Evolutionary conservation across 2,329 filamentous ascomycete genomes (phyloP).

Genomic region (Exophiala phaeomuriformis): DNA sequence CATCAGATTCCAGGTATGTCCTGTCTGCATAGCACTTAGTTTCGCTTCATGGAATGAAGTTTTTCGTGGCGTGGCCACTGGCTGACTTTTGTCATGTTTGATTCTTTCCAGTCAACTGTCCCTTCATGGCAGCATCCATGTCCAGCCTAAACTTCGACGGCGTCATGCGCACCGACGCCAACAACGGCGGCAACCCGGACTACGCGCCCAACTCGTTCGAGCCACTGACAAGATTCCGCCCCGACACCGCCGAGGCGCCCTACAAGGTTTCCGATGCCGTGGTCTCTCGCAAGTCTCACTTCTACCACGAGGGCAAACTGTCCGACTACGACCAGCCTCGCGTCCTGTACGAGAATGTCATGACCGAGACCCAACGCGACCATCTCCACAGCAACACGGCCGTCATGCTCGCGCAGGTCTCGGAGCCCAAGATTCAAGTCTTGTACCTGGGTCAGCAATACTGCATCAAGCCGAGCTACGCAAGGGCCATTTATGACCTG

Average conservation of each 20-base stretch:
- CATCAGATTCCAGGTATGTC: conserved; percentile 32
- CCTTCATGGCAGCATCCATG: conserved; percentile 45
- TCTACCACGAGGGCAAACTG: conserved; percentile 48
- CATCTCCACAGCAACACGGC: conserved; percentile 47
- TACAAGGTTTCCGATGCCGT: conserved; percentile 46
- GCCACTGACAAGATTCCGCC: conserved; percentile 43
- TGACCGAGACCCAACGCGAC: conserved; percentile 39
- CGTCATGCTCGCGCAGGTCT: conserved; percentile 40
- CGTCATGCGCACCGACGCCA: conserved; percentile 34
- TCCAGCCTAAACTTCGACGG: conserved; percentile 36
- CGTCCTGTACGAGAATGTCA: conserved; percentile 45
- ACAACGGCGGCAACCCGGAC: conserved; percentile 43
- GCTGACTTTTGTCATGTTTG: neutral
- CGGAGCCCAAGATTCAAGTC: conserved; percentile 41
- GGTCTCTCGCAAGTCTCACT: conserved; percentile 47
- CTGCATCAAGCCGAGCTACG: conserved; percentile 44
- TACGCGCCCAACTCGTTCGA: conserved; percentile 47
- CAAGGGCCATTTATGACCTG: conserved; percentile 42
- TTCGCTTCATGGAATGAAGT: too few species aligned
- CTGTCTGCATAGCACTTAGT: neutral
- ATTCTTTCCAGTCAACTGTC: conserved; percentile 26
- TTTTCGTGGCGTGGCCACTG: too few species aligned
- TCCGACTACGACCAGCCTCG: conserved; percentile 48
- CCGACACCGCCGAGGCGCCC: conserved; percentile 45
- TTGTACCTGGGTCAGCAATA: conserved; percentile 50